These are phyloP conservation scores for Microthlaspi erraticum DNA, from an alignment of 345 rosid genomes.

Conservation along the genomic window DNA sequence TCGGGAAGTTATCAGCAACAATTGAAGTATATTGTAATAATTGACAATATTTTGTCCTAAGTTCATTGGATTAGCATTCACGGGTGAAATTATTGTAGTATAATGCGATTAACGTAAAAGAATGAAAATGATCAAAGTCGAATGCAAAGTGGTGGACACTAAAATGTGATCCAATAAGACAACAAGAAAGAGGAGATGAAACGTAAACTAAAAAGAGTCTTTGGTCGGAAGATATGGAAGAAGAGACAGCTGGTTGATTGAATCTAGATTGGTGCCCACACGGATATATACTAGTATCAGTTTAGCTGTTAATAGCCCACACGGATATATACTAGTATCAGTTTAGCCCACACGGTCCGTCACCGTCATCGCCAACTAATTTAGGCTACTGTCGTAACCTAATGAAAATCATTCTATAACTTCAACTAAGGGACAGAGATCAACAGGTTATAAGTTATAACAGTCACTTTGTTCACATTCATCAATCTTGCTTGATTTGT, in stretches of 20 bases:
- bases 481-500: too few relatives aligned
- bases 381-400: too few relatives aligned
- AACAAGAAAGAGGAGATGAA: not conserved
- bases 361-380: not conserved
- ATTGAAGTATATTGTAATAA: not conserved
- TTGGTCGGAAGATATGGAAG: slow-evolving; percentile 19
- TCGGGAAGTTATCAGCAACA: slow-evolving; percentile 6
- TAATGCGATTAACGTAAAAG: not conserved
- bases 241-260: slow-evolving; percentile 56
- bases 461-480: too few relatives aligned
- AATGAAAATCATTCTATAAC: too few relatives aligned
- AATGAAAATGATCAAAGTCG: slow-evolving; percentile 1
- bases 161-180: slow-evolving; percentile 10
- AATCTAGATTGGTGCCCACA: slow-evolving; percentile 38
- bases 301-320: slow-evolving; percentile 23
- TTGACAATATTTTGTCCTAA: not conserved
- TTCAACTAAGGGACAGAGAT: too few relatives aligned
- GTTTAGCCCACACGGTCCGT: not conserved
- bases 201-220: slow-evolving; percentile 15
- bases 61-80: slow-evolving; percentile 15
- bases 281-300: not conserved
- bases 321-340: not conserved
- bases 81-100: not conserved
- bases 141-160: not conserved
- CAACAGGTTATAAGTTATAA: too few relatives aligned